phyloP scores from a whole-genome alignment of 805 yeast genomes.

The Suhomyces tanzawaensis region DNA sequence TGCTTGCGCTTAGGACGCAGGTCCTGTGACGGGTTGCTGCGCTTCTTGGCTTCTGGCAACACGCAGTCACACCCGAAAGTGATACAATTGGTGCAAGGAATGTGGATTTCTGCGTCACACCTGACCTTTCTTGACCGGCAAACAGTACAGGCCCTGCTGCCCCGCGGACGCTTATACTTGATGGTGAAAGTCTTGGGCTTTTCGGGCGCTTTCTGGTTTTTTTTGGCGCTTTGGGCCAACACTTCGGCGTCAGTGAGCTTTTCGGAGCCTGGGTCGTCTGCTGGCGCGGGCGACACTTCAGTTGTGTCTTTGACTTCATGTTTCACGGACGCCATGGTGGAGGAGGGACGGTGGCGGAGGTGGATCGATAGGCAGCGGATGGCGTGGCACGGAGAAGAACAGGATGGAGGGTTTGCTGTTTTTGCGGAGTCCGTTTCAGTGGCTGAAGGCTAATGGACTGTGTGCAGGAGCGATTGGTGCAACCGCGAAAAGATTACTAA shows the following conservation, averaged over 20 bases:
- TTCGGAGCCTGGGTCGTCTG: constrained; percentile 1
- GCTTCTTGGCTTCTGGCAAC: constrained; percentile 58
- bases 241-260: constrained; percentile 5
- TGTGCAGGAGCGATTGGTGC: too few species aligned
- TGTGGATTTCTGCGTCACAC: constrained; percentile 63
- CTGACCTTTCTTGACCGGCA: constrained; percentile 79
- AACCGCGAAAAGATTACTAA: too few species aligned
- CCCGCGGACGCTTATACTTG: constrained; percentile 54
- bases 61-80: constrained; percentile 71
- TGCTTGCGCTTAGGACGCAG: constrained; percentile 15
- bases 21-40: constrained; percentile 25
- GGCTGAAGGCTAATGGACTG: too few species aligned
- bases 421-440: too few species aligned
- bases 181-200: constrained; percentile 46
- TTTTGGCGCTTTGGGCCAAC: constrained; percentile 2
- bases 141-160: constrained; percentile 72
- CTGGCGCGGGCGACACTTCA: not conserved
- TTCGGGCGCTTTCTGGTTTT: constrained; percentile 8
- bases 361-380: too few species aligned
- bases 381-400: too few species aligned
- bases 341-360: too few species aligned
- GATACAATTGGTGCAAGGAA: constrained; percentile 60
- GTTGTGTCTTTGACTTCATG: constrained; percentile 10
- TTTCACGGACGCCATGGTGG: constrained; percentile 15
- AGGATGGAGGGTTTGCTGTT: too few species aligned